These are phyloP conservation scores for Nigrospora osmanthi DNA, from an alignment of 2,329 filamentous ascomycete species.

Conservation along the genomic window DNA sequence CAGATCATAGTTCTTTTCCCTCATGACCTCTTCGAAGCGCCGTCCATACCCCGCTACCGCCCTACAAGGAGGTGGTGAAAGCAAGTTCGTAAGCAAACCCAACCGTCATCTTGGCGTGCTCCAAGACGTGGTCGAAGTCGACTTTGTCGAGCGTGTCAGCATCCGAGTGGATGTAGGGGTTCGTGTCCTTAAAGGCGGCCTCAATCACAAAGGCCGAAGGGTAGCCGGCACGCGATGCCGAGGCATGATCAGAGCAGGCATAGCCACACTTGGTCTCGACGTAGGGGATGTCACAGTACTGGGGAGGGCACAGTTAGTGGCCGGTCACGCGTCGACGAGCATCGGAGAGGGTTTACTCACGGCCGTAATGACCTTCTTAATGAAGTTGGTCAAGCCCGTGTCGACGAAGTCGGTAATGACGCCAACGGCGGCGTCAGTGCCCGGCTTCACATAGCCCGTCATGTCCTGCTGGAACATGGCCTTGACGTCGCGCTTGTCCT, in stretches of 20 bases:
- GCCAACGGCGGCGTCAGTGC: conserved; percentile 21
- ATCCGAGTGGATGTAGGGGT: conserved; percentile 67
- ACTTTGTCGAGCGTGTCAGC: conserved; percentile 65
- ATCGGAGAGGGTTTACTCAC: conserved; percentile 7
- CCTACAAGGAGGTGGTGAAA: conserved; percentile 10
- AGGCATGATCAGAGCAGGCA: conserved; percentile 61
- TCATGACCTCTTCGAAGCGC: too few species aligned
- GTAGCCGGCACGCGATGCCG: conserved; percentile 58
- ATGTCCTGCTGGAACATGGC: conserved; percentile 38
- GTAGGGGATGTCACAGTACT: conserved; percentile 30
- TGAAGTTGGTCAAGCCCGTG: conserved; percentile 23
- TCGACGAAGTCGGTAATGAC: conserved; percentile 32
- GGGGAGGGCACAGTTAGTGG: background rate
- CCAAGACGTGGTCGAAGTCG: conserved; percentile 57
- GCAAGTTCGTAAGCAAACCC: conserved; percentile 40
- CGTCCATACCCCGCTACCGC: background rate
- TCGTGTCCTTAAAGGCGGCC: conserved; percentile 49
- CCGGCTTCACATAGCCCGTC: conserved; percentile 28
- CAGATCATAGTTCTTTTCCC: too few species aligned
- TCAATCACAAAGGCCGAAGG: conserved; percentile 59
- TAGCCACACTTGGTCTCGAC: conserved; percentile 45
- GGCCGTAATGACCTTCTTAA: conserved; percentile 25
- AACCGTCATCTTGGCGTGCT: conserved; percentile 48
- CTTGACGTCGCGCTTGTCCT: conserved; percentile 22
- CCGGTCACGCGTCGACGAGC: background rate